Evolutionary conservation across 495 filamentous ascomycete genomes (phyloP).

Genomic region (Sporormia fimetaria): DNA sequence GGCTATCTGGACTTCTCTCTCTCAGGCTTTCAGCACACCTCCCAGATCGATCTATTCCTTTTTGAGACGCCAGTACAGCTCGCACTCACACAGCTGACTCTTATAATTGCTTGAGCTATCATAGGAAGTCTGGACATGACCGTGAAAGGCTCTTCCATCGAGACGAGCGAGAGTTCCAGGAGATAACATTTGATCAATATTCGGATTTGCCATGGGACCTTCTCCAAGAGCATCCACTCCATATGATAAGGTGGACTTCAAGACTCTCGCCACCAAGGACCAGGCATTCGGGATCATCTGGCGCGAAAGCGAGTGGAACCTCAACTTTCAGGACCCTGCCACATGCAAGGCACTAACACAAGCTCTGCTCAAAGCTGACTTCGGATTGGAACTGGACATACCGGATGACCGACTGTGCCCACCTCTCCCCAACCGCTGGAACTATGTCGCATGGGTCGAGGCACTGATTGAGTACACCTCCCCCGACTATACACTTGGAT

Average conservation of each 20-base stretch:
- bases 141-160: no score
- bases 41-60: no score
- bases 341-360: constrained; percentile 70
- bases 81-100: no score
- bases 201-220: neutral
- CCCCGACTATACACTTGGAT: constrained; percentile 40
- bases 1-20: no score
- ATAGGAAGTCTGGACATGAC: no score
- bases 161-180: neutral
- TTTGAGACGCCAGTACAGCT: no score
- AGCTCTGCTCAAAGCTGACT: constrained; percentile 63
- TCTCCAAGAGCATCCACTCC: neutral
- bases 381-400: constrained; percentile 56
- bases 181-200: neutral
- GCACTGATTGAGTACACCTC: constrained; percentile 67
- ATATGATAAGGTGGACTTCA: constrained; percentile 55
- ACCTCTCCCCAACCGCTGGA: constrained; percentile 54
- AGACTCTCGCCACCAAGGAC: constrained; percentile 45
- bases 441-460: constrained; percentile 88
- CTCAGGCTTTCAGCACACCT: no score
- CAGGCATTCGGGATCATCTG: constrained; percentile 45
- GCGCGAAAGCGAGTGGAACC: constrained; percentile 40
- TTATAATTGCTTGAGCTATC: no score
- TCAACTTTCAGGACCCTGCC: constrained; percentile 74
- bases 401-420: constrained; percentile 77